These are phyloP conservation scores for Saccharomycopsis capsularis DNA, from an alignment of 805 yeast genomes.

Conservation along the genomic window DNA sequence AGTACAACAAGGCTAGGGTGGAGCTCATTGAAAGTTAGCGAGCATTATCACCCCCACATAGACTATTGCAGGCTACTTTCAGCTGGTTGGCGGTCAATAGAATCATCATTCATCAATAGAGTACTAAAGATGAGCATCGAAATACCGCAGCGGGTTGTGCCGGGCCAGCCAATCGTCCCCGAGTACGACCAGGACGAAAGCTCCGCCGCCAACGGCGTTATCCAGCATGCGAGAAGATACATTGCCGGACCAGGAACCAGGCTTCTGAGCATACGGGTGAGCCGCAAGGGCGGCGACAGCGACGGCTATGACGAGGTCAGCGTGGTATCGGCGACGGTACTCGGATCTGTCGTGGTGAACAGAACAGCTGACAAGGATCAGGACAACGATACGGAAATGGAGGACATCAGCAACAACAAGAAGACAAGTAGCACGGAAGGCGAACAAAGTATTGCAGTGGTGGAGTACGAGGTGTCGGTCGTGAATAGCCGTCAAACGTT, in stretches of 20 bases:
- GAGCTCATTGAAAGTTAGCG: no score
- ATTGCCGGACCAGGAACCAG: conserved; percentile 17
- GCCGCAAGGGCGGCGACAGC: conserved; percentile 4
- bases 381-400: background rate
- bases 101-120: no score
- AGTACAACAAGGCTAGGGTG: no score
- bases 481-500: no score
- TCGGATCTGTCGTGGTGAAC: background rate
- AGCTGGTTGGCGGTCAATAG: no score
- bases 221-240: conserved; percentile 5
- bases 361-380: background rate
- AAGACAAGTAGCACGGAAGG: background rate
- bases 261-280: conserved; percentile 2
- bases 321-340: conserved; percentile 1
- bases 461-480: background rate
- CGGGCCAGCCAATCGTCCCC: conserved; percentile 22
- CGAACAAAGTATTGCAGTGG: background rate
- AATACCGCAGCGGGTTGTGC: conserved; percentile 10
- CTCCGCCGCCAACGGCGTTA: background rate
- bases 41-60: background rate
- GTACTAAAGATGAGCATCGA: background rate
- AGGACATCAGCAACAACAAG: background rate
- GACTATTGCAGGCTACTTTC: no score
- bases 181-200: conserved; percentile 6
- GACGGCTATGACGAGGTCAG: conserved; percentile 1